These are phyloP conservation scores for Lentinula boryana DNA, from an alignment of 768 basidiomycete species.

Conservation along the genomic window DNA sequence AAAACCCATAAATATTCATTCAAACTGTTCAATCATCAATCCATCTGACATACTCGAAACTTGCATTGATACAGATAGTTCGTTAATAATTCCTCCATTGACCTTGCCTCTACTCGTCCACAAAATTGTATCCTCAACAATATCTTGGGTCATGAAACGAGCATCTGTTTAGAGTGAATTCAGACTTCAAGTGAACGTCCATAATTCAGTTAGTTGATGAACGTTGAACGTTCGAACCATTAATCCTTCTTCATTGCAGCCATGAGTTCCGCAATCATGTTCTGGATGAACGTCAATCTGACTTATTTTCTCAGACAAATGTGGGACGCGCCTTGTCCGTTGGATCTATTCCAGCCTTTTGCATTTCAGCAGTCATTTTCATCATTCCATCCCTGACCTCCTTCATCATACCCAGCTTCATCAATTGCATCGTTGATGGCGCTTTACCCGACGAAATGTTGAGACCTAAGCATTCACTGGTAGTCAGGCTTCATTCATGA, in stretches of 20 bases:
- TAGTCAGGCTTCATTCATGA: too few species aligned
- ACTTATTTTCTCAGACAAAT: not conserved
- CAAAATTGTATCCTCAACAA: too few species aligned
- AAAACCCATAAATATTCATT: not conserved
- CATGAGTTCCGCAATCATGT: slow-evolving; percentile 4
- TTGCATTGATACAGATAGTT: too few species aligned
- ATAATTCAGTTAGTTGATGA: too few species aligned
- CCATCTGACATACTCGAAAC: not conserved
- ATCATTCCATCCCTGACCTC: slow-evolving; percentile 46
- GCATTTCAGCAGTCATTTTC: slow-evolving; percentile 41
- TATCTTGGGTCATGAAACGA: too few species aligned
- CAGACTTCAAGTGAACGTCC: too few species aligned
- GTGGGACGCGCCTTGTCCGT: slow-evolving; percentile 1
- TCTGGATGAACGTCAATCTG: not conserved
- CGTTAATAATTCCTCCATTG: too few species aligned
- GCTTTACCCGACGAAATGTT: slow-evolving; percentile 35
- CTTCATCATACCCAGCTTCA: slow-evolving; percentile 45
- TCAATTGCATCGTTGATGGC: slow-evolving; percentile 46
- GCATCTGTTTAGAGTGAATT: too few species aligned
- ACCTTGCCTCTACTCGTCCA: too few species aligned
- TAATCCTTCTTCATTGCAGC: slow-evolving; percentile 2
- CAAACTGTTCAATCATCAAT: not conserved
- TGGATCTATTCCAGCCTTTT: slow-evolving; percentile 55
- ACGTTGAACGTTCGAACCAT: not conserved
- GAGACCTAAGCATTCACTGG: slow-evolving; percentile 30